Conservation (phyloP, 2,329 filamentous ascomycete genomes). For the Talaromyces verruculosus region DNA sequence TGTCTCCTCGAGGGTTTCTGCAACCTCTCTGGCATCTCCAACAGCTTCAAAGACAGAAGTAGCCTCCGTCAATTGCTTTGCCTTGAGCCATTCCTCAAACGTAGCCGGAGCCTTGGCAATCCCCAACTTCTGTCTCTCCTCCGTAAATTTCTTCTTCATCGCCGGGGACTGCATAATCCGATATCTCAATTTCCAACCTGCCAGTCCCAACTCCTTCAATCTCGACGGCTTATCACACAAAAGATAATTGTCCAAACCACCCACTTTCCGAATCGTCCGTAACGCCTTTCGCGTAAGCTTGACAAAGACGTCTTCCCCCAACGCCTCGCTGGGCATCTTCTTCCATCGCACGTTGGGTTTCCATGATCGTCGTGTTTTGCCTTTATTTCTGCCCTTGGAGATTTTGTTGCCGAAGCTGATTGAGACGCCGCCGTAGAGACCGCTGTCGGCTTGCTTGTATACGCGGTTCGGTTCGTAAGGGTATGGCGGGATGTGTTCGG, state of each 20-base stretch:
- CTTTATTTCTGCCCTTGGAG: slow-evolving; percentile 50
- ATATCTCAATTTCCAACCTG: slow-evolving; percentile 89
- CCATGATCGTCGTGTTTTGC: slow-evolving; percentile 51
- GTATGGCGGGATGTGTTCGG: slow-evolving; percentile 46
- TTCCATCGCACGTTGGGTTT: slow-evolving; percentile 52
- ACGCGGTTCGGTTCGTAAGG: slow-evolving; percentile 46
- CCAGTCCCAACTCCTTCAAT: slow-evolving; percentile 81
- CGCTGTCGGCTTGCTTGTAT: slow-evolving; percentile 50
- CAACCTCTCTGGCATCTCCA: neutral
- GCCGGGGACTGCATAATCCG: slow-evolving; percentile 76
- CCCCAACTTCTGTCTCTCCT: slow-evolving; percentile 65
- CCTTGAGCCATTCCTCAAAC: slow-evolving; percentile 46
- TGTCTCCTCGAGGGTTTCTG: neutral
- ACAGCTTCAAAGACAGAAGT: neutral
- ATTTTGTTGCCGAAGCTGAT: slow-evolving; percentile 54
- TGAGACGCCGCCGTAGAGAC: slow-evolving; percentile 48
- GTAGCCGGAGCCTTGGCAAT: slow-evolving; percentile 53
- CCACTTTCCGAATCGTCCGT: slow-evolving; percentile 72
- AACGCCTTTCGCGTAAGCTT: slow-evolving; percentile 49
- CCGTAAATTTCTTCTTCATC: slow-evolving; percentile 65
- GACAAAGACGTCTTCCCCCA: slow-evolving; percentile 45
- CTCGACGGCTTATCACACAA: slow-evolving; percentile 74
- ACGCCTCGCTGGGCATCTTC: slow-evolving; percentile 47
- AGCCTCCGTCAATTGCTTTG: slow-evolving; percentile 41
- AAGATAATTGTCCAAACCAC: slow-evolving; percentile 88